Evolutionary conservation across 2,329 filamentous ascomycete genomes (phyloP).

Genomic region (Rutstroemia sp.): DNA sequence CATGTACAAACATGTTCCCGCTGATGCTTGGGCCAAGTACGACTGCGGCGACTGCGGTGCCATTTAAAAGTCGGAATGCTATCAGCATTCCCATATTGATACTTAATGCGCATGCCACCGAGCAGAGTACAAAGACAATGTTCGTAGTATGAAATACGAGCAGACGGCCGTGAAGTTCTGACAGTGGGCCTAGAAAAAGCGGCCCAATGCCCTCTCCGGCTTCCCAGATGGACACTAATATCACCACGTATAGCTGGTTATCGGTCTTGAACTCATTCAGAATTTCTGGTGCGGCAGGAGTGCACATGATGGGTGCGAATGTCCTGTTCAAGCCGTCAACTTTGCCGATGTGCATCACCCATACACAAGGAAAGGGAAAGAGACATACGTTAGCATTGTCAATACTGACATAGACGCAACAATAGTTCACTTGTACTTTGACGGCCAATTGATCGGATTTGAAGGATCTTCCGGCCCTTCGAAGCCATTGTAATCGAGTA

Average conservation of each 20-base stretch:
- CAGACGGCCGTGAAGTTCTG: constrained; percentile 36
- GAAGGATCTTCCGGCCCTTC: constrained; percentile 22
- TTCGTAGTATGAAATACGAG: constrained; percentile 37
- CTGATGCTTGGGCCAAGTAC: constrained; percentile 37
- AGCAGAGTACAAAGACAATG: constrained; percentile 44
- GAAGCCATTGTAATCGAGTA: not conserved
- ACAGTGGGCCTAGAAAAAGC: constrained; percentile 37
- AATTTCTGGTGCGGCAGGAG: not conserved
- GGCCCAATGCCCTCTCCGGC: constrained; percentile 39
- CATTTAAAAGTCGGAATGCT: constrained; percentile 29
- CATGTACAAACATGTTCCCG: constrained; percentile 38
- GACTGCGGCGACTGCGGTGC: constrained; percentile 19
- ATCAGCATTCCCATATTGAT: constrained; percentile 37
- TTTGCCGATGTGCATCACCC: too few relatives aligned
- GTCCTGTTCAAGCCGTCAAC: not conserved
- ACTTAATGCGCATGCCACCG: constrained; percentile 37
- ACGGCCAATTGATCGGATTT: constrained; percentile 30
- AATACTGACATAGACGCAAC: not conserved
- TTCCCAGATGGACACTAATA: constrained; percentile 42
- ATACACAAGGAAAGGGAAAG: not conserved
- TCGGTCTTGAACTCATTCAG: not conserved
- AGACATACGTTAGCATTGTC: not conserved
- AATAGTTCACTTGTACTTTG: constrained; percentile 10
- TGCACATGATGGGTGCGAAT: not conserved
- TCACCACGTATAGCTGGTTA: constrained; percentile 8